Evolutionary conservation across 23 red algal genomes (phyloP).

Genomic region (Gracilaria caudata): DNA sequence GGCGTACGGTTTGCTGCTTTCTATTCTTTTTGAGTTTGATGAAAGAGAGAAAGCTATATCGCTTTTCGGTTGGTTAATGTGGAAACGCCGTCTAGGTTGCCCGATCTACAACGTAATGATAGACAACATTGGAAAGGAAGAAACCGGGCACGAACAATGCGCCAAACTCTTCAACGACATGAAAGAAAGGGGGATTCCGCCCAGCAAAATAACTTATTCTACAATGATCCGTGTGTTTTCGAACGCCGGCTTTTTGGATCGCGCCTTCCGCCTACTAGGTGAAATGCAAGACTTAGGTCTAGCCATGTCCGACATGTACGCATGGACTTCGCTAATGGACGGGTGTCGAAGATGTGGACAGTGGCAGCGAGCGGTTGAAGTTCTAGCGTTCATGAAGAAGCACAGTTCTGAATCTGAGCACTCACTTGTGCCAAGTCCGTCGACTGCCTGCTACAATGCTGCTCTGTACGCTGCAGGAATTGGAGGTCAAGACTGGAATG

Average conservation of each 20-base stretch:
- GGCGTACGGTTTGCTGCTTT: slow-evolving; percentile 29
- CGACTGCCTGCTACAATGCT: slow-evolving; percentile 63
- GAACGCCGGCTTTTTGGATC: slow-evolving; percentile 28
- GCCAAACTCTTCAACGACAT: slow-evolving; percentile 36
- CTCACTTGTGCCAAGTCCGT: slow-evolving; percentile 43
- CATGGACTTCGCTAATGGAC: slow-evolving; percentile 72
- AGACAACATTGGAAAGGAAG: slow-evolving; percentile 1
- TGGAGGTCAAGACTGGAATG: slow-evolving; percentile 31
- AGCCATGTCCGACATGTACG: slow-evolving; percentile 54
- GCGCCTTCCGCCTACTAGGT: slow-evolving; percentile 60
- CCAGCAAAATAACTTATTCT: slow-evolving; percentile 59
- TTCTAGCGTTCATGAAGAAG: slow-evolving; percentile 51
- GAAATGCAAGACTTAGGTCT: slow-evolving; percentile 84
- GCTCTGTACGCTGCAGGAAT: slow-evolving; percentile 71
- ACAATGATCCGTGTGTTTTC: slow-evolving; percentile 36
- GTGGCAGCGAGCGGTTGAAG: slow-evolving; percentile 68
- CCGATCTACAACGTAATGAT: slow-evolving; percentile 22
- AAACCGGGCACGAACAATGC: slow-evolving; percentile 4
- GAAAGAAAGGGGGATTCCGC: slow-evolving; percentile 46
- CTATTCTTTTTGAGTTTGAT: slow-evolving; percentile 28
- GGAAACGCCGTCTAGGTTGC: neutral
- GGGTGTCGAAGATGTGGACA: slow-evolving; percentile 65
- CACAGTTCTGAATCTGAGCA: neutral
- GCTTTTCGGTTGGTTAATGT: slow-evolving; percentile 51
- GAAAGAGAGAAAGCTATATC: slow-evolving; percentile 21